Evolutionary conservation across 495 filamentous ascomycete genomes (phyloP).

Genomic region (Eremomyces bilateralis): DNA sequence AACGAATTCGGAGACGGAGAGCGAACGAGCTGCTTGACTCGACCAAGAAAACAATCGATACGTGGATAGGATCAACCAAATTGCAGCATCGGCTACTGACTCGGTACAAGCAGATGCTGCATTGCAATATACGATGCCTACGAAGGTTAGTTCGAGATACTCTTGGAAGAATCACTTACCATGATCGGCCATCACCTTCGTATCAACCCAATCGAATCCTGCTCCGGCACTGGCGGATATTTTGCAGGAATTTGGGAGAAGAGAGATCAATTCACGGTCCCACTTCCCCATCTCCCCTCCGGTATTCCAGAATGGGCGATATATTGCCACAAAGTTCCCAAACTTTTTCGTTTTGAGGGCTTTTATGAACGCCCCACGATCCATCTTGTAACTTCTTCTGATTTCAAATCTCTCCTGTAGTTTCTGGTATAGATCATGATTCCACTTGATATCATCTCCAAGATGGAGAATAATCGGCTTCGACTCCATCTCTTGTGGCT

Average conservation of each 20-base stretch:
- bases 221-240: slow-evolving; percentile 55
- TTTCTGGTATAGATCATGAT: slow-evolving; percentile 13
- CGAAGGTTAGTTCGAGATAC: not conserved
- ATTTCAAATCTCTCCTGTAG: slow-evolving; percentile 12
- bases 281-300: slow-evolving; percentile 60
- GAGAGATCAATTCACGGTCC: slow-evolving; percentile 44
- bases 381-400: slow-evolving; percentile 21
- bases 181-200: slow-evolving; percentile 37
- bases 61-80: slow-evolving; percentile 39
- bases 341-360: slow-evolving; percentile 41
- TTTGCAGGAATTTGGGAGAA: slow-evolving; percentile 41
- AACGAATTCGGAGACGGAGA: slow-evolving; percentile 22
- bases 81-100: slow-evolving; percentile 42
- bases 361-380: slow-evolving; percentile 36
- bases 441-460: slow-evolving; percentile 18
- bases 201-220: slow-evolving; percentile 61
- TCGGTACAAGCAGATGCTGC: slow-evolving; percentile 44
- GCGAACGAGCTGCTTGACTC: slow-evolving; percentile 27
- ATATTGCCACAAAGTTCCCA: slow-evolving; percentile 52
- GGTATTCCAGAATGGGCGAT: slow-evolving; percentile 60
- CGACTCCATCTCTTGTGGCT: no score
- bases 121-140: slow-evolving; percentile 54
- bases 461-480: slow-evolving; percentile 16
- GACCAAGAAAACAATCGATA: slow-evolving; percentile 45
- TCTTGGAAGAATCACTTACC: slow-evolving; percentile 25